Evolutionary conservation across 176 grass and related monocot species (phyloP).

Genomic region (Oryza officinalis): DNA sequence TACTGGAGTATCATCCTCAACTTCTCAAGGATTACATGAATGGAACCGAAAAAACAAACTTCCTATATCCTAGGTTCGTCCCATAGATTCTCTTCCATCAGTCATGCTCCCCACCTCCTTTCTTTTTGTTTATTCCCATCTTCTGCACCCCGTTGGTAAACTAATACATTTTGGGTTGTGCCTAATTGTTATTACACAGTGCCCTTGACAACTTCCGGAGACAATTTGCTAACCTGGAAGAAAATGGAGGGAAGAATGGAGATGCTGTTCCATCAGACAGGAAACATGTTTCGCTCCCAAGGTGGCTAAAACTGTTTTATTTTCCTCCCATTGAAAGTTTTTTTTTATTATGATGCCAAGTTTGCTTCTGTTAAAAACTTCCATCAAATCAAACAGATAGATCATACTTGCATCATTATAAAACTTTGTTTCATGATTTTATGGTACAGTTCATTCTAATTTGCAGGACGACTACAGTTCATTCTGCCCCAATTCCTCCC

Average conservation of each 20-base stretch:
- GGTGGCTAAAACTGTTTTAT: constrained; percentile 48
- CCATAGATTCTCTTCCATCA: not conserved
- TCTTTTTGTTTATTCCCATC: constrained; percentile 6
- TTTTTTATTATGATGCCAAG: not conserved
- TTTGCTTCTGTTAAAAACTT: constrained; percentile 1
- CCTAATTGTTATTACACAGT: constrained; percentile 51
- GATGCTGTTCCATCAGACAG: constrained; percentile 57
- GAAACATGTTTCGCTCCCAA: constrained; percentile 97
- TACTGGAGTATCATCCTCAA: constrained; percentile 94
- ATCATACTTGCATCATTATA: constrained; percentile 18
- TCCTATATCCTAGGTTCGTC: constrained; percentile 86
- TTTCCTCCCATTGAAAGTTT: constrained; percentile 10
- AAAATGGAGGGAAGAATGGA: constrained; percentile 78
- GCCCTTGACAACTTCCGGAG: constrained; percentile 96
- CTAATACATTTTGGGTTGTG: not conserved
- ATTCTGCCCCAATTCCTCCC: constrained; percentile 61
- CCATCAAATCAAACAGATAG: not conserved
- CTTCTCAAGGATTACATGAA: constrained; percentile 83
- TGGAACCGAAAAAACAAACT: constrained; percentile 73
- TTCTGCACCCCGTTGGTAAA: not conserved
- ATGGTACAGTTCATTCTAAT: constrained; percentile 23
- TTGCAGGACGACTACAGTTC: constrained; percentile 73
- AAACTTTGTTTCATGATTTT: constrained; percentile 24
- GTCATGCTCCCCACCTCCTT: not conserved
- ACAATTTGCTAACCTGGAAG: constrained; percentile 96